Percentiles rank a stretch among this genome's conserved stretches.
Conservation (phyloP, 2,329 filamentous ascomycete genomes). For the Penicillium sclerotiorum region DNA sequence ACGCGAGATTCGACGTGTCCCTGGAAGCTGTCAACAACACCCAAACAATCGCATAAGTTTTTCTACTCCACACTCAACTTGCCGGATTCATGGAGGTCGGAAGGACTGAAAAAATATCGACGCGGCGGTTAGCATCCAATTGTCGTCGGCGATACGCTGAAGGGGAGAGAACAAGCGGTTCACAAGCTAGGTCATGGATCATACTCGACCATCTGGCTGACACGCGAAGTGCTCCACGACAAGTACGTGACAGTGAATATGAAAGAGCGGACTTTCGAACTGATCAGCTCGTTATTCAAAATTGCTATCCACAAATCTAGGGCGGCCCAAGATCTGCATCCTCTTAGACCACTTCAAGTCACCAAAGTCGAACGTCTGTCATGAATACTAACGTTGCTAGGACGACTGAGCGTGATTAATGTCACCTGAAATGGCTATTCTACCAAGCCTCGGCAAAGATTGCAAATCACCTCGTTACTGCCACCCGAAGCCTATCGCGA, state of each 20-base stretch:
- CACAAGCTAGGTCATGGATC: constrained; percentile 45
- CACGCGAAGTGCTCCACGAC: constrained; percentile 22
- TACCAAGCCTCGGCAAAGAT: neutral
- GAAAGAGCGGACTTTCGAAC: constrained; percentile 16
- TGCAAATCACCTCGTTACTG: constrained; percentile 15
- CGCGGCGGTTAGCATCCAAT: constrained; percentile 33
- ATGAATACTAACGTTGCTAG: constrained; percentile 1
- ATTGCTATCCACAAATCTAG: neutral
- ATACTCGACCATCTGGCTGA: constrained; percentile 38
- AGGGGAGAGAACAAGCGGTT: constrained; percentile 38
- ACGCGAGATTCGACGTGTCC: too few species aligned
- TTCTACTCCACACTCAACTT: neutral
- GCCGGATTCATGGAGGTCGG: neutral
- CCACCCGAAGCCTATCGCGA: constrained; percentile 42
- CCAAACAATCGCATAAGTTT: neutral
- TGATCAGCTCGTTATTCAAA: neutral
- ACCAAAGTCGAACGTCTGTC: neutral
- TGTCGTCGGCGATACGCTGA: constrained; percentile 29
- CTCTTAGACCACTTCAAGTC: constrained; percentile 1
- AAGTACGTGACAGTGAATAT: constrained; percentile 31
- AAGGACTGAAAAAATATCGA: constrained; percentile 26
- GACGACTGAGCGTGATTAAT: neutral
- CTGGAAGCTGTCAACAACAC: neutral
- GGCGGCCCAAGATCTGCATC: neutral
- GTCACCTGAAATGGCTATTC: neutral